Conservation (phyloP, 768 basidiomycete genomes). For the Boletellus emodensis region DNA sequence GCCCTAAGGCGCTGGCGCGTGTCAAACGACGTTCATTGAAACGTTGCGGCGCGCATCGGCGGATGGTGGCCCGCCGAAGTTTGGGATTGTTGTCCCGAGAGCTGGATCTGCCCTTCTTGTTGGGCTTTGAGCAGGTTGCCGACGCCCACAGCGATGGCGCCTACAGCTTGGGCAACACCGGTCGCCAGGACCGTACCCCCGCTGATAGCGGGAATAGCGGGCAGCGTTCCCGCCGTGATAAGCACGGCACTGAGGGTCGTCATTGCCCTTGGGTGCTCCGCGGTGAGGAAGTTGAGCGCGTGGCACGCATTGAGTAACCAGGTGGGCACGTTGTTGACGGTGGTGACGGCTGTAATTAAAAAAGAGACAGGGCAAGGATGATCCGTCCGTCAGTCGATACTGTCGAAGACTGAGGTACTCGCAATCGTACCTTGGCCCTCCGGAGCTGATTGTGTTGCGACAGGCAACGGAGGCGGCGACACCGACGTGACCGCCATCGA, state of each 20-base stretch:
- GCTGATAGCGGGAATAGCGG: conserved; percentile 64
- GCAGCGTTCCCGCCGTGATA: conserved; percentile 74
- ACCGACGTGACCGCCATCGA: conserved; percentile 6
- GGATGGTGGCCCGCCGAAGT: conserved; percentile 21
- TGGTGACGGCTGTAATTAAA: conserved; percentile 32
- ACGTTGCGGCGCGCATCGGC: conserved; percentile 29
- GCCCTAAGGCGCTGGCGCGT: conserved; percentile 2
- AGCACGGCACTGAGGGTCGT: conserved; percentile 71
- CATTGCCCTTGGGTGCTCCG: conserved; percentile 75
- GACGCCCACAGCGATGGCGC: conserved; percentile 73
- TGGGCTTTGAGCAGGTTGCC: conserved; percentile 54
- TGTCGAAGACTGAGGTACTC: neutral
- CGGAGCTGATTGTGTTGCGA: conserved; percentile 9
- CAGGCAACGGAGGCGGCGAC: conserved; percentile 17
- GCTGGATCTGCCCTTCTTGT: conserved; percentile 37
- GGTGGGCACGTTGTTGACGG: conserved; percentile 57
- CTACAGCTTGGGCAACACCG: conserved; percentile 71
- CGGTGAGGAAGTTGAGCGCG: conserved; percentile 69
- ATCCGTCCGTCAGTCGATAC: neutral
- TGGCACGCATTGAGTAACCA: conserved; percentile 78
- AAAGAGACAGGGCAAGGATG: neutral
- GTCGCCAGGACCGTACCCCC: conserved; percentile 73
- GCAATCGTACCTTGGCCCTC: conserved; percentile 16
- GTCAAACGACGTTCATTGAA: conserved; percentile 15
- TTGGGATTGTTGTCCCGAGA: conserved; percentile 18